Conservation (phyloP, 371 early-diverging fungal genomes). For the Quaeritorhiza haematococci region DNA sequence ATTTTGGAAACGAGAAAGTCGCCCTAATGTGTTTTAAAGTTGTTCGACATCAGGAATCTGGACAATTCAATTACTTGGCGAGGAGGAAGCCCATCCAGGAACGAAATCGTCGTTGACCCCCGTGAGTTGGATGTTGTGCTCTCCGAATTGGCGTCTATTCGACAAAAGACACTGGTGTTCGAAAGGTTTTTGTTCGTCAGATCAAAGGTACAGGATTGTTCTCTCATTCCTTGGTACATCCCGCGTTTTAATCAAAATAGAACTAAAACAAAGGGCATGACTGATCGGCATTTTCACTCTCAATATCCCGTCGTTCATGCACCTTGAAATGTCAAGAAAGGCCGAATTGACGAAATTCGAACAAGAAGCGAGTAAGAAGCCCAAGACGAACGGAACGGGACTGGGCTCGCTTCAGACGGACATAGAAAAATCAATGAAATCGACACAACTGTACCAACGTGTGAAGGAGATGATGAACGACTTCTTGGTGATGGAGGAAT, state of each 20-base stretch:
- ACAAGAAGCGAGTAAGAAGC: too few species aligned
- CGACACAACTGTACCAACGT: slow-evolving; percentile 55
- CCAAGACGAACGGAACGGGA: background rate
- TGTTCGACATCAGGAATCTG: too few species aligned
- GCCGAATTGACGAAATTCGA: background rate
- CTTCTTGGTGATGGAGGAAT: slow-evolving; percentile 69
- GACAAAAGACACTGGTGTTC: slow-evolving; percentile 72
- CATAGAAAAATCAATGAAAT: slow-evolving; percentile 48
- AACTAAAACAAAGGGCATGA: background rate
- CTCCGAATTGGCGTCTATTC: slow-evolving; percentile 71
- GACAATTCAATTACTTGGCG: too few species aligned
- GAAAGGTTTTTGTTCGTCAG: slow-evolving; percentile 69
- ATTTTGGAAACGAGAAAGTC: background rate
- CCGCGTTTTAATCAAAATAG: background rate
- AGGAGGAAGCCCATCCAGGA: slow-evolving; percentile 2
- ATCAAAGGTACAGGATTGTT: slow-evolving; percentile 28
- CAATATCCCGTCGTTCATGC: background rate
- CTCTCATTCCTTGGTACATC: background rate
- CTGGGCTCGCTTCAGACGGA: slow-evolving; percentile 20
- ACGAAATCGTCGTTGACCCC: slow-evolving; percentile 57
- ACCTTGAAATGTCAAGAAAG: background rate
- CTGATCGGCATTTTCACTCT: background rate
- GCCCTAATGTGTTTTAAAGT: too few species aligned
- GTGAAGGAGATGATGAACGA: slow-evolving; percentile 62
- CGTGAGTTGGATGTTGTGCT: slow-evolving; percentile 70